Conservation (phyloP, 2,329 filamentous ascomycete species). For the Dactylellina sp. region DNA sequence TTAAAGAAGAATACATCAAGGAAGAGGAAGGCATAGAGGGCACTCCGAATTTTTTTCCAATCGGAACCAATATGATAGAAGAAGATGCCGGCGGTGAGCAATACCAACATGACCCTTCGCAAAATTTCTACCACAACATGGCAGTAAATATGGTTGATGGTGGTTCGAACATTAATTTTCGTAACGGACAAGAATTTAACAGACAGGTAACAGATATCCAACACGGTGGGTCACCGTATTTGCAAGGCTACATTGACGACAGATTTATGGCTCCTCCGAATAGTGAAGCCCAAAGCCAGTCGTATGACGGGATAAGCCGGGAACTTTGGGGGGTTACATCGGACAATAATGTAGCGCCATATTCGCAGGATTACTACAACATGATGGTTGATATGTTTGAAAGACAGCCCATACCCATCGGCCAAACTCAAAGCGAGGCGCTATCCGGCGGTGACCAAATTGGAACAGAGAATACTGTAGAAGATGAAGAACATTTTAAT, state of each 20-base stretch:
- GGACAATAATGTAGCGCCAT: not conserved
- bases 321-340: not conserved
- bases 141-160: too few species aligned
- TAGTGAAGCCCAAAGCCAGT: not conserved
- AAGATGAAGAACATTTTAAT: constrained; percentile 2
- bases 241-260: not conserved
- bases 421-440: not conserved
- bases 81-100: not conserved
- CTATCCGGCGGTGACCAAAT: not conserved
- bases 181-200: too few species aligned
- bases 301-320: not conserved
- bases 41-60: too few species aligned
- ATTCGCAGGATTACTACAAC: not conserved
- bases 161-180: too few species aligned
- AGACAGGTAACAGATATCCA: not conserved
- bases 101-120: not conserved
- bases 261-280: not conserved
- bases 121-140: too few species aligned
- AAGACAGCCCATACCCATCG: not conserved
- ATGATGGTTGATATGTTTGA: not conserved
- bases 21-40: not conserved
- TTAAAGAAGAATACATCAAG: not conserved
- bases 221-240: not conserved
- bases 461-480: not conserved
- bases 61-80: not conserved